Evolutionary conservation across 768 basidiomycete genomes (phyloP).

Genomic region (Serendipita indica): DNA sequence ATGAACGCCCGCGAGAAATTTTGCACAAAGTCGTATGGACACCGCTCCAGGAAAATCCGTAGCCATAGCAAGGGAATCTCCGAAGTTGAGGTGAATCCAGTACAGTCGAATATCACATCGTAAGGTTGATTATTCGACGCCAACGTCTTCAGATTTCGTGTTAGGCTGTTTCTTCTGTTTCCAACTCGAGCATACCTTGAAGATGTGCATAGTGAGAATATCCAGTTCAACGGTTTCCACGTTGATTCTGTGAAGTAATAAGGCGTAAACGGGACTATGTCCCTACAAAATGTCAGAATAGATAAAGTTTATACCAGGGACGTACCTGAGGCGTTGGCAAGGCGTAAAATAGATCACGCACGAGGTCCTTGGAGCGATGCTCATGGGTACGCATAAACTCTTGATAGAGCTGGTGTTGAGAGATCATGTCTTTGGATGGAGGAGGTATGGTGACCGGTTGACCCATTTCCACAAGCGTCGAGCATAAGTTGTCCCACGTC

Average conservation of each 20-base stretch:
- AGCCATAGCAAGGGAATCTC: conserved; percentile 74
- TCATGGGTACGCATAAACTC: conserved; percentile 52
- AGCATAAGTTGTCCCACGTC: conserved; percentile 74
- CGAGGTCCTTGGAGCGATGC: conserved; percentile 43
- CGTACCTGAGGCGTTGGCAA: conserved; percentile 32
- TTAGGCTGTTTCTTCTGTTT: background rate
- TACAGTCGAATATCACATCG: conserved; percentile 72
- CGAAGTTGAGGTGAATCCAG: conserved; percentile 55
- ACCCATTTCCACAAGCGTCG: conserved; percentile 63
- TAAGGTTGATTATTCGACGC: conserved; percentile 28
- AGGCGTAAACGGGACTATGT: conserved; percentile 31
- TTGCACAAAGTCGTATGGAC: conserved; percentile 51
- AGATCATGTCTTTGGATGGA: conserved; percentile 33
- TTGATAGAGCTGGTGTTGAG: conserved; percentile 47
- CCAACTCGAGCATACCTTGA: conserved; percentile 36
- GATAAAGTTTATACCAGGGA: background rate
- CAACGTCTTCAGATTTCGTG: conserved; percentile 30
- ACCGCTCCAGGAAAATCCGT: conserved; percentile 59
- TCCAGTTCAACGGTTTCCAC: conserved; percentile 71
- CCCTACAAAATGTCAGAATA: conserved; percentile 11
- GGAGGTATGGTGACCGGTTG: conserved; percentile 51
- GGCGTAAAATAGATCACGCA: conserved; percentile 53
- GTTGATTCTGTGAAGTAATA: conserved; percentile 54
- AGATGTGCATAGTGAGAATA: conserved; percentile 58
- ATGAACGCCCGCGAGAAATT: conserved; percentile 51